These are phyloP conservation scores for Tuber aestivum DNA, from an alignment of 495 filamentous ascomycete genomes.

Conservation along the genomic window DNA sequence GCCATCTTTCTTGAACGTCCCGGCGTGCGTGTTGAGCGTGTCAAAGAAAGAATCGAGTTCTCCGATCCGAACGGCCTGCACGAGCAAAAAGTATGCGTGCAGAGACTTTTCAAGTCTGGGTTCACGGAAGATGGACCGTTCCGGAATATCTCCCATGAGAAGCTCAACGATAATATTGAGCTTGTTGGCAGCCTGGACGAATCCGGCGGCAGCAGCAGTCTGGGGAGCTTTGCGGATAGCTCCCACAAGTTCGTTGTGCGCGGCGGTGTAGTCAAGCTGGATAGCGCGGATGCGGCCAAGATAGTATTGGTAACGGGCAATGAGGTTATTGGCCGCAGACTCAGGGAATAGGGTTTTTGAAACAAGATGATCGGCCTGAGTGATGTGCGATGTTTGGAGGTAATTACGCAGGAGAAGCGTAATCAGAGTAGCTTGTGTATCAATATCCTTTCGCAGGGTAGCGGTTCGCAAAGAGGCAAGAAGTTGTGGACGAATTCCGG, in stretches of 20 bases:
- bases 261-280: slow-evolving; percentile 90
- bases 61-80: slow-evolving; percentile 90
- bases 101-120: slow-evolving; percentile 76
- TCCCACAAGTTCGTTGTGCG: slow-evolving; percentile 85
- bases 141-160: slow-evolving; percentile 97
- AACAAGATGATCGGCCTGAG: slow-evolving; percentile 91
- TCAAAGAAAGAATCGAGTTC: slow-evolving; percentile 87
- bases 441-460: slow-evolving; percentile 88
- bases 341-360: slow-evolving; percentile 90
- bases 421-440: slow-evolving; percentile 91
- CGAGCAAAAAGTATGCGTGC: slow-evolving; percentile 84
- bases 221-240: slow-evolving; percentile 92
- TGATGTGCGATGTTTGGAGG: slow-evolving; percentile 89
- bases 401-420: slow-evolving; percentile 94
- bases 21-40: slow-evolving; percentile 69
- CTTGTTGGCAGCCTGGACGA: slow-evolving; percentile 92
- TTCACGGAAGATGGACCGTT: slow-evolving; percentile 86
- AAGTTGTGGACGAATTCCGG: slow-evolving; percentile 75
- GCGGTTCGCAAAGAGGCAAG: slow-evolving; percentile 85
- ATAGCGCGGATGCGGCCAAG: slow-evolving; percentile 93
- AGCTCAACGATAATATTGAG: slow-evolving; percentile 90
- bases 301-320: slow-evolving; percentile 93
- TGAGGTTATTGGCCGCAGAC: slow-evolving; percentile 93
- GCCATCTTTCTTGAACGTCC: slow-evolving; percentile 82
- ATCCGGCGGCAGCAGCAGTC: slow-evolving; percentile 79